Evolutionary conservation across 2,329 filamentous ascomycete species (phyloP).

Genomic region (Talaromyces marneffei): DNA sequence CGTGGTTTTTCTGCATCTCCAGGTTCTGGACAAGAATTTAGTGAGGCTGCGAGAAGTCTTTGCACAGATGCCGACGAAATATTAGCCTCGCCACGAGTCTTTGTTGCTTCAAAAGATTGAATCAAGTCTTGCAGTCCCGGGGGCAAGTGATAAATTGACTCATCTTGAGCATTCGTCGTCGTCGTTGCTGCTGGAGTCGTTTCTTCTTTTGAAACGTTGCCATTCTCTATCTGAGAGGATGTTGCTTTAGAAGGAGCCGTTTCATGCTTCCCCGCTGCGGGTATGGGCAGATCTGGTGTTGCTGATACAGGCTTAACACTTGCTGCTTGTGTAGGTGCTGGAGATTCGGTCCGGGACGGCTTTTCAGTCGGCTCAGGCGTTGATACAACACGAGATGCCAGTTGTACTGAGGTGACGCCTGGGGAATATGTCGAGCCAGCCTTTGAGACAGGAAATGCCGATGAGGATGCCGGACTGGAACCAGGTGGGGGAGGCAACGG

Average conservation of each 20-base stretch:
- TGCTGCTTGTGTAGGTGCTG: constrained; percentile 38
- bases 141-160: constrained; percentile 90
- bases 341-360: constrained; percentile 46
- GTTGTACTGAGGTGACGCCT: constrained; percentile 45
- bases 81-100: constrained; percentile 48
- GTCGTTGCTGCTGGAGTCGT: constrained; percentile 33
- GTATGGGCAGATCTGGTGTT: constrained; percentile 44
- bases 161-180: constrained; percentile 41
- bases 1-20: constrained; percentile 75
- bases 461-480: constrained; percentile 45
- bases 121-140: constrained; percentile 82
- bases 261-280: constrained; percentile 44
- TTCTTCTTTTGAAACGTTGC: constrained; percentile 41
- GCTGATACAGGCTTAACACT: constrained; percentile 38
- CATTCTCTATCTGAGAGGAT: constrained; percentile 40
- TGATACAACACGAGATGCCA: constrained; percentile 38
- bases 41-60: constrained; percentile 69
- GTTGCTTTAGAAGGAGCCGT: constrained; percentile 34
- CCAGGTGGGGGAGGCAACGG: constrained; percentile 87
- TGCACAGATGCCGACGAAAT: constrained; percentile 55
- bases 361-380: constrained; percentile 39
- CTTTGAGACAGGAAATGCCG: constrained; percentile 46
- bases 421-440: constrained; percentile 56
- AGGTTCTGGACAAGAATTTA: constrained; percentile 66
- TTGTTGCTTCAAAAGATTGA: constrained; percentile 81